These are phyloP conservation scores for Phytophthora uliginosa DNA, from an alignment of 352 stramenopile species.

Conservation along the genomic window DNA sequence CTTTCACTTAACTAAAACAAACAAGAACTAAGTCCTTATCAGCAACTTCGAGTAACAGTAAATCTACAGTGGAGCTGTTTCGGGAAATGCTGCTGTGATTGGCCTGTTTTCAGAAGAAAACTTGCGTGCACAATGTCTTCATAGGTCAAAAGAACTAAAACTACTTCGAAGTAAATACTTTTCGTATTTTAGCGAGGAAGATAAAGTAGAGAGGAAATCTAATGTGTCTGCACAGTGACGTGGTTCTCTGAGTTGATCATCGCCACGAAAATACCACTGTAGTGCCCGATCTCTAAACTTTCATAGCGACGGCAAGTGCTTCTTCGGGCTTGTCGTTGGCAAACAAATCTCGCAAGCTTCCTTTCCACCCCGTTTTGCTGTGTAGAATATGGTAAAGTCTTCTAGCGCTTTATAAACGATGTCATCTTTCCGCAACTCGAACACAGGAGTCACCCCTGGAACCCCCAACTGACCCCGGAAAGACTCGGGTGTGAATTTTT, in stretches of 20 bases:
- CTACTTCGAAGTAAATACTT: no score
- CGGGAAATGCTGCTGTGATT: no score
- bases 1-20: background rate
- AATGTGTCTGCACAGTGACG: no score
- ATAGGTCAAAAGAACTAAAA: no score
- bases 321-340: background rate
- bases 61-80: no score
- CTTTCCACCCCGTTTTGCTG: no score
- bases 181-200: no score
- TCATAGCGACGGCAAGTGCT: background rate
- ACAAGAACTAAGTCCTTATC: background rate
- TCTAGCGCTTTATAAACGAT: background rate
- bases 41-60: background rate
- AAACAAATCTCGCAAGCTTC: background rate
- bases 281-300: background rate
- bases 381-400: background rate
- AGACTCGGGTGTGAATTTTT: background rate
- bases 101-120: no score
- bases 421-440: background rate
- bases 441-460: background rate
- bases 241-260: no score
- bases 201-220: no score
- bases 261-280: no score
- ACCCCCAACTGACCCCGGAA: background rate
- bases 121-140: no score